These are phyloP conservation scores for Wickerhamiella brachini DNA, from an alignment of 805 yeast genomes.

Conservation along the genomic window DNA sequence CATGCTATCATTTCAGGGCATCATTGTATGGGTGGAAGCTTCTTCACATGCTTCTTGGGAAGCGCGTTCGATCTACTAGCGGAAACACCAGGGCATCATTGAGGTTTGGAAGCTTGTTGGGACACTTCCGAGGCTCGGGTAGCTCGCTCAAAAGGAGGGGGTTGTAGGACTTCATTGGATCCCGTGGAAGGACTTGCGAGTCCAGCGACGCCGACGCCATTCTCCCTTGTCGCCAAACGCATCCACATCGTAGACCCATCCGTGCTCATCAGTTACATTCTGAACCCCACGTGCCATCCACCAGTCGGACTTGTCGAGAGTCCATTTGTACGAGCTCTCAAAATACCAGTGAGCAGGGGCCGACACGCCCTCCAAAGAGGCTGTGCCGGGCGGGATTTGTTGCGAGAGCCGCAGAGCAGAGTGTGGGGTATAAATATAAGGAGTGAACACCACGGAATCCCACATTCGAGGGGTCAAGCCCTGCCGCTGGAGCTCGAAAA, in stretches of 20 bases:
- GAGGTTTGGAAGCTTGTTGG: too few species aligned
- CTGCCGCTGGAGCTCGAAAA: slow-evolving; percentile 60
- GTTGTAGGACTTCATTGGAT: background rate
- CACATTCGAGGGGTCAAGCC: slow-evolving; percentile 49
- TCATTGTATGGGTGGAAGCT: too few species aligned
- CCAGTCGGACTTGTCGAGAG: slow-evolving; percentile 43
- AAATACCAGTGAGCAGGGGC: slow-evolving; percentile 71
- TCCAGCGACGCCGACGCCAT: slow-evolving; percentile 31
- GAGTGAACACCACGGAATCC: slow-evolving; percentile 46
- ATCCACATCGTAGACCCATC: slow-evolving; percentile 28
- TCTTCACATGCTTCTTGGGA: too few species aligned
- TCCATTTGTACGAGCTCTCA: slow-evolving; percentile 49
- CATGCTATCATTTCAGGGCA: too few species aligned
- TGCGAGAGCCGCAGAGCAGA: slow-evolving; percentile 34
- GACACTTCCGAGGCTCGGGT: too few species aligned
- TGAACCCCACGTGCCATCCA: slow-evolving; percentile 31
- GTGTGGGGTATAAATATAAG: slow-evolving; percentile 37
- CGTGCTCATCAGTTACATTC: slow-evolving; percentile 19
- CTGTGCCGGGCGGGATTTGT: slow-evolving; percentile 53
- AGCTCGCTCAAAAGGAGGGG: too few species aligned
- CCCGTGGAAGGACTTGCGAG: slow-evolving; percentile 19
- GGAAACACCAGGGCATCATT: too few species aligned
- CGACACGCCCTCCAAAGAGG: slow-evolving; percentile 36
- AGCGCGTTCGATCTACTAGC: too few species aligned
- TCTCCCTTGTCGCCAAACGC: slow-evolving; percentile 20